Evolutionary conservation across 495 filamentous ascomycete species (phyloP).

Genomic region (Penicillium steckii): DNA sequence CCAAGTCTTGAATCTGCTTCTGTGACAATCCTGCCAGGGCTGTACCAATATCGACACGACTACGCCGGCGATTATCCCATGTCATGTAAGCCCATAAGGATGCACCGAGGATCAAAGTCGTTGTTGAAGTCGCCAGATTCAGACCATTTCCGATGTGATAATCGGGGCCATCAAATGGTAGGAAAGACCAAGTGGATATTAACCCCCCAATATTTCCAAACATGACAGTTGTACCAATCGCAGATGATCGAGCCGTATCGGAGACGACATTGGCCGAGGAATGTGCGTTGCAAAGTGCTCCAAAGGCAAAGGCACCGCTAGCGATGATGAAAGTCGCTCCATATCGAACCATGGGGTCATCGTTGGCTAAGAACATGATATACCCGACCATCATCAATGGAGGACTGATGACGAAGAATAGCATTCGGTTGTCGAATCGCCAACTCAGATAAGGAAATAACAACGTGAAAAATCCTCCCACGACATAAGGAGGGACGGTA

Average conservation of each 20-base stretch:
- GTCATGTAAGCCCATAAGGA: slow-evolving; percentile 58
- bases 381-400: slow-evolving; percentile 66
- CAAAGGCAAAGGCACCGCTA: slow-evolving; percentile 53
- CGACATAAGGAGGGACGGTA: slow-evolving; percentile 70
- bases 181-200: slow-evolving; percentile 68
- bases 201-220: slow-evolving; percentile 70
- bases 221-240: slow-evolving; percentile 69
- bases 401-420: slow-evolving; percentile 44
- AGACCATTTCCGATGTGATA: slow-evolving; percentile 74
- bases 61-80: slow-evolving; percentile 60
- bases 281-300: slow-evolving; percentile 64
- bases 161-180: slow-evolving; percentile 62
- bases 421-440: slow-evolving; percentile 50
- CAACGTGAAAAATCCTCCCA: slow-evolving; percentile 67
- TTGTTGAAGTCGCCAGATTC: slow-evolving; percentile 61
- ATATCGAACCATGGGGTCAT: slow-evolving; percentile 55
- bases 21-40: slow-evolving; percentile 55
- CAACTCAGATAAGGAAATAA: slow-evolving; percentile 60
- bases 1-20: slow-evolving; percentile 61
- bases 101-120: slow-evolving; percentile 49
- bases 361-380: slow-evolving; percentile 66
- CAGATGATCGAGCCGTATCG: slow-evolving; percentile 64
- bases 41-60: slow-evolving; percentile 48
- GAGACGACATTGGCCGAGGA: slow-evolving; percentile 68
- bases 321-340: slow-evolving; percentile 72